A percentile compares a stretch with the other conserved stretches of the same genome.
Conservation (phyloP, 352 stramenopile species). For the Nothophytophthora sp. region DNA sequence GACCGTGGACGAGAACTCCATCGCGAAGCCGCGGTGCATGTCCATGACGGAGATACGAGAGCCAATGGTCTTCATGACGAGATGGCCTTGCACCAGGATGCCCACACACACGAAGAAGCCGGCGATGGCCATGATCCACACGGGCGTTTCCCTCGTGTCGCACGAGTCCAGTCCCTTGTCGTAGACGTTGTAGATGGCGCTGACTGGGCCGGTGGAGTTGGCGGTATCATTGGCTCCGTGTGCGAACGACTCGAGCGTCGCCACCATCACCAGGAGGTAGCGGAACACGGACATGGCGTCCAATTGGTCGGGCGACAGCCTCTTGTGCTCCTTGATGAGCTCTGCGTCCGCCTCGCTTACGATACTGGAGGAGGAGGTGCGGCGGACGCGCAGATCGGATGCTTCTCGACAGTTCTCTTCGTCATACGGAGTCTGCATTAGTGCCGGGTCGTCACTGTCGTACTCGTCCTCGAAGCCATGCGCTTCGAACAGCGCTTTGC, state of each 20-base stretch:
- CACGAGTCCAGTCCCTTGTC: conserved; percentile 25
- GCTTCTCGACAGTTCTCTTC: not conserved
- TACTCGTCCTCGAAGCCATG: too few relatives aligned
- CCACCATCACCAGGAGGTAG: conserved; percentile 73
- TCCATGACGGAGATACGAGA: conserved; percentile 47
- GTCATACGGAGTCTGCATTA: conserved; percentile 10
- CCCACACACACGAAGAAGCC: conserved; percentile 47
- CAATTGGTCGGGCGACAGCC: conserved; percentile 29
- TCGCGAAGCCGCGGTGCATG: conserved; percentile 66
- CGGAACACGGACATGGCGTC: conserved; percentile 43
- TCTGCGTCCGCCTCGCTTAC: conserved; percentile 10
- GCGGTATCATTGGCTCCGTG: conserved; percentile 83
- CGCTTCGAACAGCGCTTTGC: conserved; percentile 13
- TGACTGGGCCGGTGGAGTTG: conserved; percentile 70
- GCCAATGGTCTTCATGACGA: conserved; percentile 65
- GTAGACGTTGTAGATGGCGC: conserved; percentile 62
- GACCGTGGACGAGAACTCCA: conserved; percentile 68
- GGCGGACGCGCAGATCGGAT: not conserved
- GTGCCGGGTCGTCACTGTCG: conserved; percentile 1
- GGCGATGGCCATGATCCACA: conserved; percentile 67
- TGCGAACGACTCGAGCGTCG: conserved; percentile 65
- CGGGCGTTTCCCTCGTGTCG: conserved; percentile 11
- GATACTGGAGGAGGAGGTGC: not conserved
- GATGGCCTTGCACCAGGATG: conserved; percentile 60
- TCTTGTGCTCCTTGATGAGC: conserved; percentile 18